Evolutionary conservation across 1,284 basidiomycete genomes (phyloP), one percentile per base, ranked within the genome.

Genomic region (Ustilago nuda): DNA sequence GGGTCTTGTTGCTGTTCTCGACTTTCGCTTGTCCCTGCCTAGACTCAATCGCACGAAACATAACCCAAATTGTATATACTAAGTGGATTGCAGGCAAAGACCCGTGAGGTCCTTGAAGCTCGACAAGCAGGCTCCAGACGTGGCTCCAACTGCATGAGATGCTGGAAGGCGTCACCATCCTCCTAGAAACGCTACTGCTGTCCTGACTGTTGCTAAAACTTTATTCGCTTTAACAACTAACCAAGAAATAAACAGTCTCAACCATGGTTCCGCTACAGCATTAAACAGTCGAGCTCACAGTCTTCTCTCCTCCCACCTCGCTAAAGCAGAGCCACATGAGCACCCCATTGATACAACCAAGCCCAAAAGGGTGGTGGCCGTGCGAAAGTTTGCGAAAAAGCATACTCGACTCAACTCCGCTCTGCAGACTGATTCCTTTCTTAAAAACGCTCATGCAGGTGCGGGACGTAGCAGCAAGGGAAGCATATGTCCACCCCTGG

Each of bases 391-490:
- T 36, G 52, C 52, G 23, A 54, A 54, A 27, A 27, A 27, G 23
- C 23, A 27, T 54, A 7, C 32, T 35, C 13, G 30, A 35, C 23
- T 51, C 52, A 41, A 56, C 54, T 56, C 54, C 54, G 54, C 54
- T 15, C 19, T 55, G 2, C 35, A 19, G 8, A 11, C 23, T 30
- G 19, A 19, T 30, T 56, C 23, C 23, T 19, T 56, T 56, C 37
- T 56, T 41, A 37, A 12, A 54, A 37, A 35, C 36, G 17, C 54
- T 15, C 48, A 51, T 60, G 58, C 58, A 60, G 43, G 27, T 39
- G 58, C 58, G 48, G 58, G 58, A 60, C 48, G 48, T 17, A 15
- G 13, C 39, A 15, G 39, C 7, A 15, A 15, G 13, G 13, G 39
- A 6, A 15, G 17, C 13, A 41, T 15, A 41, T 17, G 15, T 41